Evolutionary conservation across 2,329 filamentous ascomycete genomes (phyloP).

Genomic region (Biscogniauxia marginata): DNA sequence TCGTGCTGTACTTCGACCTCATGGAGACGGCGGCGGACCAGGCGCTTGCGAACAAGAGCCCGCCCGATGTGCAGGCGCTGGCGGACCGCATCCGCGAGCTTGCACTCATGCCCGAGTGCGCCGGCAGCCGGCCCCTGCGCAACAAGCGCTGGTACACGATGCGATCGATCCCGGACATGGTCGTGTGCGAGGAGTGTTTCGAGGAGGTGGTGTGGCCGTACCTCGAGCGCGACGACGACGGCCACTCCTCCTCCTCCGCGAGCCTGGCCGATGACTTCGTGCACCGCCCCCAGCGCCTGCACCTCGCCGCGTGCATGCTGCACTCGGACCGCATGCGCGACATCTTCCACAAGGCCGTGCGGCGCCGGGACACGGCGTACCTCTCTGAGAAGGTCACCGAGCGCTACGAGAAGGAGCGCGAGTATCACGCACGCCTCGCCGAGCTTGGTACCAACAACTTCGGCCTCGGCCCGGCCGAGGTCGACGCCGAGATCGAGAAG

Average conservation of each 20-base stretch:
- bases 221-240: slow-evolving; percentile 42
- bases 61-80: slow-evolving; percentile 60
- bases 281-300: slow-evolving; percentile 55
- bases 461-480: slow-evolving; percentile 37
- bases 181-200: slow-evolving; percentile 85
- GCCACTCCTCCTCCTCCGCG: slow-evolving; percentile 46
- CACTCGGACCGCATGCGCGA: slow-evolving; percentile 78
- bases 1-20: slow-evolving; percentile 59
- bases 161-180: slow-evolving; percentile 71
- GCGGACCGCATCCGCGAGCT: slow-evolving; percentile 62
- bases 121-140: slow-evolving; percentile 59
- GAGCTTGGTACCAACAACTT: slow-evolving; percentile 40
- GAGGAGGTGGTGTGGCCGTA: slow-evolving; percentile 74
- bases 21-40: slow-evolving; percentile 57
- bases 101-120: slow-evolving; percentile 60
- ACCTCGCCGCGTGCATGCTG: slow-evolving; percentile 67
- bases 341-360: slow-evolving; percentile 66
- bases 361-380: slow-evolving; percentile 64
- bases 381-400: slow-evolving; percentile 58
- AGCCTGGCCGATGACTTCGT: slow-evolving; percentile 65
- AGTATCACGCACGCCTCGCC: slow-evolving; percentile 55
- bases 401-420: slow-evolving; percentile 57
- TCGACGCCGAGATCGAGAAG: slow-evolving; percentile 44
- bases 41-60: slow-evolving; percentile 42
- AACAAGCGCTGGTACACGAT: slow-evolving; percentile 75